phyloP scores from a whole-genome alignment of 2,329 filamentous ascomycete genomes.

The Fusarium scirpi region DNA sequence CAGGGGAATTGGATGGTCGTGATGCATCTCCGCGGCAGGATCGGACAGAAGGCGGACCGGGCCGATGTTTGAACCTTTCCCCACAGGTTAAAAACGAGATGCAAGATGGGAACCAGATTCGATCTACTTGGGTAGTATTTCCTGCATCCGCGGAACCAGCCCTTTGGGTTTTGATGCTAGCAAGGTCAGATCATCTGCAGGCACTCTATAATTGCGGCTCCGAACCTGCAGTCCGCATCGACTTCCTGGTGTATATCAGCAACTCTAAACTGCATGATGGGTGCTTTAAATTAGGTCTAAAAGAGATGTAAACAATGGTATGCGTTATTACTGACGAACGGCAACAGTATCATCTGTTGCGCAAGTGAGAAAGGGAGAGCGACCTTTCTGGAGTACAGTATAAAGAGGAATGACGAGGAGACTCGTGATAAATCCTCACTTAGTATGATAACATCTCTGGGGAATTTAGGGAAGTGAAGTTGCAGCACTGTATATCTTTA shows the following conservation, averaged over 20 bases:
- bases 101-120: background rate
- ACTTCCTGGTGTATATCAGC: too few relatives aligned
- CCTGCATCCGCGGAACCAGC: slow-evolving; percentile 7
- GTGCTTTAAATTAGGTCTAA: too few relatives aligned
- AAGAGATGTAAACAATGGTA: background rate
- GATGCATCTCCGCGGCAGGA: background rate
- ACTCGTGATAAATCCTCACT: background rate
- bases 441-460: background rate
- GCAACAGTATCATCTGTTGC: too few relatives aligned
- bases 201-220: background rate
- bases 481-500: background rate
- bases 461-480: background rate
- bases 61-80: slow-evolving; percentile 5
- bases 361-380: background rate
- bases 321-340: too few relatives aligned
- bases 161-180: background rate
- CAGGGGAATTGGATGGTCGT: background rate
- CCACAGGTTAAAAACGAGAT: slow-evolving; percentile 1
- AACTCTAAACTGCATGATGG: background rate
- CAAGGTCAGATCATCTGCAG: slow-evolving; percentile 11
- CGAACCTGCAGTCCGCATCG: background rate
- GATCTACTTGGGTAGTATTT: slow-evolving; percentile 7
- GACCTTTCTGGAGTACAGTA: too few relatives aligned
- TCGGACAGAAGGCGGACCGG: slow-evolving; percentile 7
- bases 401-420: background rate